Evolutionary conservation across 1,284 basidiomycete species (phyloP), one percentile per base, ranked within the genome.

Genomic region (Cryptococcus depauperatus): DNA sequence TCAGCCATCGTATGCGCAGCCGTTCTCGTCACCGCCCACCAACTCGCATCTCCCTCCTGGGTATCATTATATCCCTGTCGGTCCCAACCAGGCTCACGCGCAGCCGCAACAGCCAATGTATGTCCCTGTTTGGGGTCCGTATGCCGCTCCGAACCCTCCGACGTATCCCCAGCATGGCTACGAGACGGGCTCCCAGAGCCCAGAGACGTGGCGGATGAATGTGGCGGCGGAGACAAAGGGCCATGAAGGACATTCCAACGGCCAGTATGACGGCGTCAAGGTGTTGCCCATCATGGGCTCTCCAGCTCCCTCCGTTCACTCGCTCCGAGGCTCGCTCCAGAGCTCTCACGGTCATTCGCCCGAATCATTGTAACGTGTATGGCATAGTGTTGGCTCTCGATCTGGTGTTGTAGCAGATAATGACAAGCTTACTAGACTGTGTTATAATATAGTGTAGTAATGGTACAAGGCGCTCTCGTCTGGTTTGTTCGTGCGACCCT

Each of bases 401-500:
- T n/a, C n/a, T n/a, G n/a, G n/a, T n/a, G n/a, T 37, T 37, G 35
- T 37, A 37, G 35, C 35, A 23, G 22, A 21, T 22, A 7, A 23
- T 37, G 16, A 14, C 14, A 22, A 22, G n/a, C n/a, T n/a, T n/a
- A n/a, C n/a, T n/a, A n/a, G n/a, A n/a, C n/a, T n/a, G n/a, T n/a
- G n/a, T n/a, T n/a, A n/a, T n/a, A n/a, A n/a, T n/a, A n/a, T n/a
- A n/a, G n/a, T n/a, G n/a, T n/a, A n/a, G n/a, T n/a, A n/a, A n/a
- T n/a, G n/a, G n/a, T n/a, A n/a, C n/a, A n/a, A n/a, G n/a, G n/a
- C n/a, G n/a, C n/a, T n/a, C n/a, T n/a, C 23, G 16, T 11, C 19
- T 22, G 35, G 18, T 22, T 39, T 42, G 62, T 88, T 62, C 29
- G 59, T 87, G 52, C 85, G 75, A 0, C 86, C 84, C 50, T 63